Evolutionary conservation across 2,329 filamentous ascomycete genomes (phyloP), one percentile per base, ranked within the genome.

Genomic region (Beauveria varroae): DNA sequence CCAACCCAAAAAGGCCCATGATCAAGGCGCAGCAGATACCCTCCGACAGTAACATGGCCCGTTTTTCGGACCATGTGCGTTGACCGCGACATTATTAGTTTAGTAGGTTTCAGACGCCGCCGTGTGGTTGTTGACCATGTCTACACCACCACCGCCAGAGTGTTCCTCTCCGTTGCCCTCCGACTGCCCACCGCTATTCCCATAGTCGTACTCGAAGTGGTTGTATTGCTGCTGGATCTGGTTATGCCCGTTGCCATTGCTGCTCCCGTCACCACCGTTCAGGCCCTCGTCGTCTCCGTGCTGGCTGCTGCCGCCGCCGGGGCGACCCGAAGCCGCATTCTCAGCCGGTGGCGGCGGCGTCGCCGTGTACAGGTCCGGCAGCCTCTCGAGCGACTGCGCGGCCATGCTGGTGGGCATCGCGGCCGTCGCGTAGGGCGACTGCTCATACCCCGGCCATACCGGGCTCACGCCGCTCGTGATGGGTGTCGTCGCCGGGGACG

Each of bases 401-500:
- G 51, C 41, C 30, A 60, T 22, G 6, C 26, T 43, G 7, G 30
- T 5, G 16, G 22, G 34, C 51, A 41, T 61, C 30, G 52, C 24
- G 22, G 46, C 34, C 16, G 44, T 37, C 28, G 28, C 9, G 24
- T 59, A 20, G 5, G 34, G 57, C n/a, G 34, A n/a, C 47, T 43
- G 47, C 37, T 59, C 57, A 44, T 59, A 52, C 5, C 57, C 47
- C 34, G 47, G 24, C 57, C 57, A 59, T n/a, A 34, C 57, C 1
- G 57, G 57, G 14, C 57, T 59, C 16, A 52, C 57, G 37, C 47
- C 57, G 46, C 47, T 28, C 4, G 47, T 47, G 5, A 59, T 44
- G 7, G 57, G 57, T 18, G 57, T 59, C 37, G 57, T 59, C 46
- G 34, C 51, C 22, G 59, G 51, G 0, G 59, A 61, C 12, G 59